Base-by-base conservation (phyloP, 1,284 basidiomycete species). In the Ceraceosorus bombacis region DNA sequence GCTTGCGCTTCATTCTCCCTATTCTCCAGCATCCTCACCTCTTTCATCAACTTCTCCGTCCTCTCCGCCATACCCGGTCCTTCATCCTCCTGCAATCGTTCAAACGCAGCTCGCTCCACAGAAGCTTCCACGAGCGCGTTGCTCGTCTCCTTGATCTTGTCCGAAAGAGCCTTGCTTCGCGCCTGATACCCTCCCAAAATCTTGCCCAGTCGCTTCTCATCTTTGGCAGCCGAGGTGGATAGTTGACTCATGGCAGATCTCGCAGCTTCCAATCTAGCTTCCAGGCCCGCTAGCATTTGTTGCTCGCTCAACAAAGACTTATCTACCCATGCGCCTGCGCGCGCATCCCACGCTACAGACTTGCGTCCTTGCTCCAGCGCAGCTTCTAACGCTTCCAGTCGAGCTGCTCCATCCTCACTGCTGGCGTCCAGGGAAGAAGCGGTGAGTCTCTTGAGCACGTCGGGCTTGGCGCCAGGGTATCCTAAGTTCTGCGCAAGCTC, bases 121-220 rank as follows among this genome's bases (percentile, higher is more conserved):
- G 46, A 49, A 8, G 62, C 61, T 46, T 73, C 67, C 40, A 60
- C 63, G 12, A 74, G 53, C 49, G 55, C 59, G 38, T 54, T 54
- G 50, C 63, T 68, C 4, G 59, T 60, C 37, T 69, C 62, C 27
- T 54, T 55, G 50, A 67, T 57, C 49, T 65, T 62, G 71, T 85
- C 85, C 12, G 82, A 80, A 6, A 94, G 82, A 50, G 85, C 84
- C 68, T 83, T 83, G 49, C 86, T 86, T 12, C 94, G 85, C 46
- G 84, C 83, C 73, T 89, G 85, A 79, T 98, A 98, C 2, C 95
- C 95, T 49, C 92, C 93, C 6, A 98, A 83, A 27, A 85, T 83
- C 66, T 94, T 85, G 10, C 81, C 83, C 15, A 98, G 84, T 78
- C 91, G 93, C 84, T 94, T 96, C 81, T 98, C 95, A 5, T 83